Conservation (phyloP, 2,329 filamentous ascomycete species). For the Penicillium frequentans region DNA sequence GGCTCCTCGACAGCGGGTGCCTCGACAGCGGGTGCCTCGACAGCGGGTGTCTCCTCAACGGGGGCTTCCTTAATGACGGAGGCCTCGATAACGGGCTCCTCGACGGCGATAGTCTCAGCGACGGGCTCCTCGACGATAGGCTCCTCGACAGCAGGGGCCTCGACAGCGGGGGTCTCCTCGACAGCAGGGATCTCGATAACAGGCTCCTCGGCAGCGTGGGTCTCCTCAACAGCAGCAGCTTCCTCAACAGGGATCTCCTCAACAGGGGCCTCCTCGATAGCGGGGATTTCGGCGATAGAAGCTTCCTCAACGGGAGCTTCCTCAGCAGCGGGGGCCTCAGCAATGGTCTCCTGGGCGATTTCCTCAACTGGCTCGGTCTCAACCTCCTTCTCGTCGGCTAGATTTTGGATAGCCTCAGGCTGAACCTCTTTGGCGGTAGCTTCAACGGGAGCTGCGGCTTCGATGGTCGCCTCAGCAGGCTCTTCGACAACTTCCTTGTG, state of each 20-base stretch:
- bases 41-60: too few species aligned
- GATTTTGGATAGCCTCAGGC: too few species aligned
- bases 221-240: background rate
- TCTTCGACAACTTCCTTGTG: constrained; percentile 4
- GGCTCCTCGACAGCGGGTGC: constrained; percentile 1
- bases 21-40: background rate
- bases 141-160: background rate
- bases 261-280: background rate
- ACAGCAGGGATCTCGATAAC: background rate
- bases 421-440: background rate
- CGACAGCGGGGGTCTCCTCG: constrained; percentile 4
- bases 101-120: background rate
- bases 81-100: constrained; percentile 9
- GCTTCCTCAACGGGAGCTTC: background rate
- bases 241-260: constrained; percentile 4
- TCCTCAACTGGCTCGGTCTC: background rate
- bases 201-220: background rate
- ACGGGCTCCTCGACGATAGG: too few species aligned
- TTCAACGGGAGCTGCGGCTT: background rate
- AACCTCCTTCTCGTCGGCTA: background rate
- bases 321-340: background rate
- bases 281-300: background rate
- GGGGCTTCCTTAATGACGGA: background rate
- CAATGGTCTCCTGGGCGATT: too few species aligned
- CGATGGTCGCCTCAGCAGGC: background rate